Percentiles rank a stretch among this genome's conserved stretches.
phyloP scores from a whole-genome alignment of 768 basidiomycete species.

The Pseudohyphozyma bogoriensis region DNA sequence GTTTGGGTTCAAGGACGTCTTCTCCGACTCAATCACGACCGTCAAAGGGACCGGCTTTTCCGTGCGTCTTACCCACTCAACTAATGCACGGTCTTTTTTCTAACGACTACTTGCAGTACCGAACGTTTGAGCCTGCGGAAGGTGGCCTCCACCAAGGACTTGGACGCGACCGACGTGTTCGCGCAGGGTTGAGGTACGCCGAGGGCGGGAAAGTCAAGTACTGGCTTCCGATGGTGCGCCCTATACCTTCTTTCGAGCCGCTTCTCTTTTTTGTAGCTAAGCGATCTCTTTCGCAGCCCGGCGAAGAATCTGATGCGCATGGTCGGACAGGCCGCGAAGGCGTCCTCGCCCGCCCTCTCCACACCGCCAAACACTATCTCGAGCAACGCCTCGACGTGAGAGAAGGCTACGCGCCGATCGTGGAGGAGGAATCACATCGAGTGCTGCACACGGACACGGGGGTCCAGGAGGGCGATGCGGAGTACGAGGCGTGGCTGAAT shows the following conservation, averaged over 20 bases:
- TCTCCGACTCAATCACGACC: slow-evolving; percentile 73
- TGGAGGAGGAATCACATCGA: slow-evolving; percentile 53
- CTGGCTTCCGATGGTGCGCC: slow-evolving; percentile 68
- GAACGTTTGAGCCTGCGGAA: slow-evolving; percentile 91
- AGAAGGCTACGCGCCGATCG: slow-evolving; percentile 65
- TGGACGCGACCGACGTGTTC: slow-evolving; percentile 73
- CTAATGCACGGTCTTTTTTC: not conserved
- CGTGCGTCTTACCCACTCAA: not conserved
- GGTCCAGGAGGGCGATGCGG: slow-evolving; percentile 32
- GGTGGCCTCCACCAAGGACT: slow-evolving; percentile 74
- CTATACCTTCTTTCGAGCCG: too few relatives aligned
- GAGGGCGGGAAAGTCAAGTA: slow-evolving; percentile 88
- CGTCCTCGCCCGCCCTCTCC: slow-evolving; percentile 36
- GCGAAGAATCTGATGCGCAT: slow-evolving; percentile 35
- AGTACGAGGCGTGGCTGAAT: slow-evolving; percentile 37
- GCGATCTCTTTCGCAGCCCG: slow-evolving; percentile 1
- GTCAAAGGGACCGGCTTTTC: slow-evolving; percentile 82
- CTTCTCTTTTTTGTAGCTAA: not conserved
- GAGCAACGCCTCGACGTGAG: slow-evolving; percentile 42
- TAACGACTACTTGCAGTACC: slow-evolving; percentile 44
- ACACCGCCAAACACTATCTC: slow-evolving; percentile 34
- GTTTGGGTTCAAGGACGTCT: slow-evolving; percentile 68
- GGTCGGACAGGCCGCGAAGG: slow-evolving; percentile 41
- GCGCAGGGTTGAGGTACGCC: slow-evolving; percentile 82
- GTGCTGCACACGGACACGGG: slow-evolving; percentile 48